A percentile compares a stretch with the other conserved stretches of the same genome.
Conservation (phyloP, 2,329 filamentous ascomycete genomes). For the Fusarium nematophilum region DNA sequence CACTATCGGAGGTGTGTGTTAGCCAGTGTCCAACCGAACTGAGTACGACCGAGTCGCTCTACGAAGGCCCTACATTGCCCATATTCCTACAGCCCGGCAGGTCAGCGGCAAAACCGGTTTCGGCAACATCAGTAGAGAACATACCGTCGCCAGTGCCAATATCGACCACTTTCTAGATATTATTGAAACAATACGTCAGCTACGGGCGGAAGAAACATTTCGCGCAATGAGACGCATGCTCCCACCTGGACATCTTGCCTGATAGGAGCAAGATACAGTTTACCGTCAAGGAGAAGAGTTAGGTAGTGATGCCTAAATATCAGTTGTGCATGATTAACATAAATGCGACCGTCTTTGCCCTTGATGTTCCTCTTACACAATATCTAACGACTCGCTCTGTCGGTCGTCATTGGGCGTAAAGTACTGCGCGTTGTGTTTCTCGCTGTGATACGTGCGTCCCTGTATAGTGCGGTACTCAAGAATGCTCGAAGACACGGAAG, state of each 20-base stretch:
- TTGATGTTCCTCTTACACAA: not conserved
- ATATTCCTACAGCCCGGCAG: slow-evolving; percentile 1
- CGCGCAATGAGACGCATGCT: not conserved
- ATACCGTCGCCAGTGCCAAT: slow-evolving; percentile 2
- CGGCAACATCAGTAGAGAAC: not conserved
- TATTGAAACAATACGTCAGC: not conserved
- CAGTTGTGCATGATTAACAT: not conserved
- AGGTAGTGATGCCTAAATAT: slow-evolving; percentile 7
- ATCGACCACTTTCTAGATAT: slow-evolving; percentile 6
- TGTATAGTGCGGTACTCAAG: slow-evolving; percentile 14
- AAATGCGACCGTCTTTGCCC: not conserved
- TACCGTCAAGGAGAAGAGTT: slow-evolving; percentile 3
- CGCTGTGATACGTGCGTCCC: slow-evolving; percentile 14
- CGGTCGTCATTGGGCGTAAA: slow-evolving; percentile 13
- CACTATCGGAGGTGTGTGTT: not conserved
- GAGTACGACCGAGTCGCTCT: not conserved
- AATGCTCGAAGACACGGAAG: slow-evolving; percentile 6
- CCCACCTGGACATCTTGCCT: slow-evolving; percentile 1
- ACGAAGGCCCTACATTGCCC: not conserved
- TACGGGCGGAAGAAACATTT: not conserved
- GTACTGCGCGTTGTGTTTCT: slow-evolving; percentile 12
- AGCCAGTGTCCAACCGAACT: not conserved
- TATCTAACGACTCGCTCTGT: slow-evolving; percentile 15
- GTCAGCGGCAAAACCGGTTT: not conserved
- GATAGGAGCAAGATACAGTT: slow-evolving; percentile 1